A percentile compares a stretch with the other conserved stretches of the same genome.
Evolutionary conservation across 1,284 basidiomycete species (phyloP).

Genomic region (Cryptococcus sp.): DNA sequence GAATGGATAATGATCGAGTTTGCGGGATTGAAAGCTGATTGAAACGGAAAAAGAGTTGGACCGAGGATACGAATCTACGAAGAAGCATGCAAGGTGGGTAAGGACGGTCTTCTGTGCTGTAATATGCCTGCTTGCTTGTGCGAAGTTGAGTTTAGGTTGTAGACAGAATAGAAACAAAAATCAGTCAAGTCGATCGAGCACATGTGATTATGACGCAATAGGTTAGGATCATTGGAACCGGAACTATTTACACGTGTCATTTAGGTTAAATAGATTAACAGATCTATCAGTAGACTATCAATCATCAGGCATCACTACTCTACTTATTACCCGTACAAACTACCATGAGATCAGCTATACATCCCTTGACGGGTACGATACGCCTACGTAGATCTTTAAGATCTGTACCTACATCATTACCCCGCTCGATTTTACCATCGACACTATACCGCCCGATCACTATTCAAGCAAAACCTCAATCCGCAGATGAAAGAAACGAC

Average conservation of each 20-base stretch:
- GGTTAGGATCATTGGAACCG: no score
- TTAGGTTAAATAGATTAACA: background rate
- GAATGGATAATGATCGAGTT: no score
- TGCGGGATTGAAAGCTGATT: no score
- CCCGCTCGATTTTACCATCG: background rate
- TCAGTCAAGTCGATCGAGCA: no score
- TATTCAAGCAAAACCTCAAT: constrained; percentile 9
- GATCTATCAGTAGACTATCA: background rate
- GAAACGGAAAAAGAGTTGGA: no score
- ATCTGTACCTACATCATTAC: background rate
- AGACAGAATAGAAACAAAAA: no score
- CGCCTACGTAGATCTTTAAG: background rate
- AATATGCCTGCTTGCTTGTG: no score
- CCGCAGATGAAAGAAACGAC: background rate
- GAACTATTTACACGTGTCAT: background rate
- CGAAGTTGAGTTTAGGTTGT: no score
- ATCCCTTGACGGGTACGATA: background rate
- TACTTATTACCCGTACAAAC: background rate
- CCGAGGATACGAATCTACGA: no score
- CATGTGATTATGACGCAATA: no score
- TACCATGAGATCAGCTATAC: background rate
- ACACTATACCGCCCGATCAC: constrained; percentile 6
- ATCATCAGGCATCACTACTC: background rate
- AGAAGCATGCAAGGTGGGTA: no score
- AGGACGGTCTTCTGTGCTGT: no score